phyloP scores from a whole-genome alignment of 768 basidiomycete species.

The Multifurca ochricompacta region DNA sequence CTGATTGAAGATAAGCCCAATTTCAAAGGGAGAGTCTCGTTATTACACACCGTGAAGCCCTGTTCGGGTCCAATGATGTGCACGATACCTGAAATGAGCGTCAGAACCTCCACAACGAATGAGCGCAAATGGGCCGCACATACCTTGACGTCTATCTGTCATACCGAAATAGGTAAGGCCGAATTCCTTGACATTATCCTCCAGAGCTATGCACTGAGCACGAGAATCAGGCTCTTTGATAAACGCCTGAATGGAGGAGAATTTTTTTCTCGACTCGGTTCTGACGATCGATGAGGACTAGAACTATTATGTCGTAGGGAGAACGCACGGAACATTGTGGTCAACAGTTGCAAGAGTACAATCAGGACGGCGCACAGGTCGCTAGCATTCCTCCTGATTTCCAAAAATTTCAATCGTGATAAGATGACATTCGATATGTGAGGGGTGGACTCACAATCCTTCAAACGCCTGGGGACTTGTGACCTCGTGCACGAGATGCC shows the following conservation, averaged over 20 bases:
- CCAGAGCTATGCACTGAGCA: conserved; percentile 49
- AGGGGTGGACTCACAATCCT: conserved; percentile 34
- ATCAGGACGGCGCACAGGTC: conserved; percentile 54
- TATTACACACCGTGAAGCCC: conserved; percentile 43
- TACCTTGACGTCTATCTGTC: conserved; percentile 56
- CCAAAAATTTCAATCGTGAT: not conserved
- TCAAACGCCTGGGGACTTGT: conserved; percentile 59
- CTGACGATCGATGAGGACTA: conserved; percentile 25
- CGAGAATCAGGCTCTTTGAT: conserved; percentile 52
- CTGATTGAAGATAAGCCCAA: conserved; percentile 19
- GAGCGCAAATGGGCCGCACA: conserved; percentile 10
- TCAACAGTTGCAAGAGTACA: conserved; percentile 58
- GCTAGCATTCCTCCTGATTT: conserved; percentile 38
- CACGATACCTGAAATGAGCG: conserved; percentile 34
- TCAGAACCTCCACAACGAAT: not conserved
- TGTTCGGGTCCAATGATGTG: conserved; percentile 63
- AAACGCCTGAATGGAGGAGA: conserved; percentile 40
- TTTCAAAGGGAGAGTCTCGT: not conserved
- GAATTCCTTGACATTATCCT: conserved; percentile 60
- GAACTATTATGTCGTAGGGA: not conserved
- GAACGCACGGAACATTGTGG: conserved; percentile 44
- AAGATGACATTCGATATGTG: not conserved
- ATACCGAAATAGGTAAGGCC: conserved; percentile 62
- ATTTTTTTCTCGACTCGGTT: conserved; percentile 44
- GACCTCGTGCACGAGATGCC: conserved; percentile 57